Base-by-base conservation (phyloP, 1,284 basidiomycete species). In the Trichosporon asahii region DNA sequence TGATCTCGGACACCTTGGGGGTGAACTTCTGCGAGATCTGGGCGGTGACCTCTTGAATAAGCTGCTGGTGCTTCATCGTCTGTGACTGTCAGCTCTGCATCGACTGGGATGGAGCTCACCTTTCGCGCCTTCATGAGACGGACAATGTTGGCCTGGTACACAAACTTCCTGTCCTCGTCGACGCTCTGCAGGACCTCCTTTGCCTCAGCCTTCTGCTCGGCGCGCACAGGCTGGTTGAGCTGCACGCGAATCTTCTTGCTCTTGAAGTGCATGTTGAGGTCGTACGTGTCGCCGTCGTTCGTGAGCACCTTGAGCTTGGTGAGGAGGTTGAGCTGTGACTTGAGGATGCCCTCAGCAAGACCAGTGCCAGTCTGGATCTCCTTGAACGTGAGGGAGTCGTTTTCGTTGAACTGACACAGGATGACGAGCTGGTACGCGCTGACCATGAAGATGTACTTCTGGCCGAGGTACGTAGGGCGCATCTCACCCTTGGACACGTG, bases 81-180 rank as follows among this genome's bases (percentile, higher is more conserved):
- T 97, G 81, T 23, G 25, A 8, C 40, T 27, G 67, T 75, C 68
- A 74, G 68, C 67, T 46, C 40, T 12, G 27, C 8, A 12, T 12
- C 25, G 64, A 61, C 21, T 15, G 37, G 37, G 49, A 12, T 6
- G 9, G 27, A 64, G 69, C 77, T 68, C 33, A 85, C 84, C 84
- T 87, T 96, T 70, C 96, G 89, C 25, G 94, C 94, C 85, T 98
- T 98, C 96, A 98, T 98, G 83, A 98, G 93, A 69, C 94, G 91
- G 66, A 99, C 96, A 78, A 99, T 97, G 15, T 93, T 96, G 15
- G 96, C 96, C 82, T 99, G 97, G 71, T 98, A 95, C 70, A 97
- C 90, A 80, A 97, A 92, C 86, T 97, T 96, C 73, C 96, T 89
- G 81, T 99, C 96, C 84, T 99, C 96, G 76, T 99, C 96, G 9